Conservation (phyloP, 176 grass and related monocot genomes). For the Otatea glauca region DNA sequence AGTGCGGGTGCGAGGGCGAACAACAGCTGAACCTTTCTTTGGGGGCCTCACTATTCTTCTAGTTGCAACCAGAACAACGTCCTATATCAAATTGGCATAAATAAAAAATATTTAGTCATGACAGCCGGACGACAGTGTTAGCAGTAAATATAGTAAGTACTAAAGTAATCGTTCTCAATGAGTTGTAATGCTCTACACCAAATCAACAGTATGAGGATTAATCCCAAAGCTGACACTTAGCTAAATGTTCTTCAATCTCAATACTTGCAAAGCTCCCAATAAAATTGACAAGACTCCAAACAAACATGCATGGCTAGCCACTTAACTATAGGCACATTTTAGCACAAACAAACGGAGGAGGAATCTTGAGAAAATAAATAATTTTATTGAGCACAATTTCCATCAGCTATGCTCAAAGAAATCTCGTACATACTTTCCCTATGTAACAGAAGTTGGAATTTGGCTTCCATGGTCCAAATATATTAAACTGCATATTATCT, state of each 20-base stretch:
- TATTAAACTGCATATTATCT: not conserved
- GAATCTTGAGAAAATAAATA: too few relatives aligned
- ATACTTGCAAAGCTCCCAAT: not conserved
- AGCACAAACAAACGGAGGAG: too few relatives aligned
- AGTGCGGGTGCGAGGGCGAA: slow-evolving; percentile 67
- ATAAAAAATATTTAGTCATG: not conserved
- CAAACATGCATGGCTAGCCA: not conserved
- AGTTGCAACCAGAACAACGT: slow-evolving; percentile 70
- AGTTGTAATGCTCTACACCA: slow-evolving; percentile 12
- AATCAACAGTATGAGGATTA: not conserved
- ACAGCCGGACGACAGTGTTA: not conserved
- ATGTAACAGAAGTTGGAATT: too few relatives aligned
- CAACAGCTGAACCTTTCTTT: slow-evolving; percentile 76
- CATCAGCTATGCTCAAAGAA: too few relatives aligned
- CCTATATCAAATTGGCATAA: slow-evolving; percentile 43
- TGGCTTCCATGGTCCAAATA: not conserved
- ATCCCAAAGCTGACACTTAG: not conserved
- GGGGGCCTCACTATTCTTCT: slow-evolving; percentile 75
- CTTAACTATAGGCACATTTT: too few relatives aligned
- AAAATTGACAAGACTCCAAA: not conserved
- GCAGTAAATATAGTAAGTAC: not conserved
- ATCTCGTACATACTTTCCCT: too few relatives aligned
- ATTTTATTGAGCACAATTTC: too few relatives aligned
- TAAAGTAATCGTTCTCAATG: not conserved
- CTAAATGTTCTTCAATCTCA: not conserved